A percentile compares a stretch with the other conserved stretches of the same genome.
Conservation (phyloP, 352 stramenopile species). For the Phytopythium boreale region DNA sequence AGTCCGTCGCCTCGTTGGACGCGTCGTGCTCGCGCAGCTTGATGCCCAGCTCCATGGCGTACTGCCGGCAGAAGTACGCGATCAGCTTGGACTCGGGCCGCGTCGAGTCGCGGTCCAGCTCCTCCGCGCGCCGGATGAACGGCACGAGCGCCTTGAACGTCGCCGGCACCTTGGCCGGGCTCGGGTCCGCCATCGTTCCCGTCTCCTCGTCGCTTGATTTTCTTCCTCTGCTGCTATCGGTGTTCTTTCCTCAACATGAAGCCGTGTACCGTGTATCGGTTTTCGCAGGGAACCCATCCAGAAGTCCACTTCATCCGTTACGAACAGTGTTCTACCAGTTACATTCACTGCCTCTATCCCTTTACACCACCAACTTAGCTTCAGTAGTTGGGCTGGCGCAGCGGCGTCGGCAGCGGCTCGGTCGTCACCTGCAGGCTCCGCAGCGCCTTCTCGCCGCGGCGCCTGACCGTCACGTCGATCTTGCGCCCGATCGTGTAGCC, state of each 20-base stretch:
- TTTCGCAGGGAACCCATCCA: no score
- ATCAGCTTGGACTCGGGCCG: slow-evolving; percentile 93
- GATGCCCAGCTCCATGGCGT: slow-evolving; percentile 87
- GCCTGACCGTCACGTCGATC: slow-evolving; percentile 65
- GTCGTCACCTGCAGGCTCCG: slow-evolving; percentile 57
- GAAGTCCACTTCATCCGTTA: no score
- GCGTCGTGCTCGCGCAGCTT: slow-evolving; percentile 79
- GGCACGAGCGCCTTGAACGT: slow-evolving; percentile 93
- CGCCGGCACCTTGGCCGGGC: slow-evolving; percentile 81
- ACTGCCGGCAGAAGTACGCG: slow-evolving; percentile 92
- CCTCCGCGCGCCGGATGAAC: slow-evolving; percentile 93
- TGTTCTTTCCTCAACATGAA: no score
- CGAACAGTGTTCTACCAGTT: no score
- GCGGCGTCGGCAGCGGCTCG: slow-evolving; percentile 46
- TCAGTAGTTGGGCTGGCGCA: slow-evolving; percentile 11
- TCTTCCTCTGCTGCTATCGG: slow-evolving; percentile 2
- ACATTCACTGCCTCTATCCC: no score
- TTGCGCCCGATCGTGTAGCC: slow-evolving; percentile 70
- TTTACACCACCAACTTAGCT: no score
- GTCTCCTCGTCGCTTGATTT: background rate
- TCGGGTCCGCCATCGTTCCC: slow-evolving; percentile 42
- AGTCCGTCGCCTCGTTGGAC: slow-evolving; percentile 83
- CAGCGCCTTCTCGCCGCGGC: slow-evolving; percentile 46
- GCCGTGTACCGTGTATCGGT: no score
- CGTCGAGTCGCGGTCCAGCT: slow-evolving; percentile 91